A percentile compares a stretch with the other conserved stretches of the same genome.
phyloP scores from a whole-genome alignment of 2,329 filamentous ascomycete species.

The Lasiodiplodia hormozganensis region DNA sequence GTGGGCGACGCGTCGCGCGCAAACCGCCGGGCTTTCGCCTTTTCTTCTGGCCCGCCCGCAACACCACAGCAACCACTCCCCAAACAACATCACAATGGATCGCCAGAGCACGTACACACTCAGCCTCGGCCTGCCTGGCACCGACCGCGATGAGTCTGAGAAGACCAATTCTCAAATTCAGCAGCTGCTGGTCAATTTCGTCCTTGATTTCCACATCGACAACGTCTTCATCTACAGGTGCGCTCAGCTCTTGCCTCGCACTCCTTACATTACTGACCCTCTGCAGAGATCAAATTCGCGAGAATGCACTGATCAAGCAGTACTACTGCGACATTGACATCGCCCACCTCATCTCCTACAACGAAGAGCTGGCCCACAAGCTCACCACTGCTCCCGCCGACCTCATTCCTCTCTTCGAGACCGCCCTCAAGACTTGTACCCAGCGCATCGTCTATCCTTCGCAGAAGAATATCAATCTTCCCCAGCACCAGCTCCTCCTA shows the following conservation, averaged over 20 bases:
- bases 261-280: slow-evolving; percentile 41
- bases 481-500: slow-evolving; percentile 91
- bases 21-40: slow-evolving; percentile 4
- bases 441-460: slow-evolving; percentile 91
- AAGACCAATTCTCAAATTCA: slow-evolving; percentile 61
- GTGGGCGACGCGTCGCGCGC: slow-evolving; percentile 20
- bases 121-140: slow-evolving; percentile 79
- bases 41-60: slow-evolving; percentile 30
- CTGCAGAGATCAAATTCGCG: slow-evolving; percentile 85
- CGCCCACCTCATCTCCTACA: slow-evolving; percentile 92
- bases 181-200: slow-evolving; percentile 83
- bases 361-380: slow-evolving; percentile 91
- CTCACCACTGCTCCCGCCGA: slow-evolving; percentile 89
- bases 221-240: slow-evolving; percentile 95
- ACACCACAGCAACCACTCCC: slow-evolving; percentile 12
- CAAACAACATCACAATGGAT: slow-evolving; percentile 68
- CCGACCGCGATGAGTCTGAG: slow-evolving; percentile 45
- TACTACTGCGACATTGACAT: slow-evolving; percentile 98
- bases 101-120: slow-evolving; percentile 85
- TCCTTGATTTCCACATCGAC: slow-evolving; percentile 92
- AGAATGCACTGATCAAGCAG: slow-evolving; percentile 92
- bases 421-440: slow-evolving; percentile 87
- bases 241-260: slow-evolving; percentile 32
- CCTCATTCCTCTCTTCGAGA: slow-evolving; percentile 92
- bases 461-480: slow-evolving; percentile 70